phyloP scores from a whole-genome alignment of 768 basidiomycete species.

The Suillus ampliporus region DNA sequence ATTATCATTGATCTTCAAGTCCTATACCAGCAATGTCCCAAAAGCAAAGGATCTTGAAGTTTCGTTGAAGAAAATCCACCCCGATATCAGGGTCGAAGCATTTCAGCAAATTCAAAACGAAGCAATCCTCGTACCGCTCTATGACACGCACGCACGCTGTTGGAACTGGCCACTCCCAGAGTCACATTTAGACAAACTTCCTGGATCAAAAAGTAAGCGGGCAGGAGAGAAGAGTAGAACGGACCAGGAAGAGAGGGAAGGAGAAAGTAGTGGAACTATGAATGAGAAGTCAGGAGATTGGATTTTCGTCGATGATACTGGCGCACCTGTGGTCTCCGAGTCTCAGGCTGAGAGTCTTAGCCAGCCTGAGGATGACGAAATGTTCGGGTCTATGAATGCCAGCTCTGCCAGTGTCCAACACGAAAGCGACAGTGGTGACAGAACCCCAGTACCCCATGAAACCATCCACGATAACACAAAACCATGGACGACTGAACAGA shows the following conservation, averaged over 20 bases:
- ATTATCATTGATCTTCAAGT: no score
- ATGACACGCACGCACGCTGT: not conserved
- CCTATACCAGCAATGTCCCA: no score
- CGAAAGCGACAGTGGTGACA: no score
- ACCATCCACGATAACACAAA: no score
- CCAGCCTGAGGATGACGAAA: no score
- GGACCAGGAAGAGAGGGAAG: not conserved
- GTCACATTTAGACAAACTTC: no score
- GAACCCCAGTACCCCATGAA: no score
- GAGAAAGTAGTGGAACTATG: not conserved
- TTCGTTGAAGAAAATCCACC: not conserved
- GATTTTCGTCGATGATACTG: not conserved
- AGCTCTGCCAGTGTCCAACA: no score
- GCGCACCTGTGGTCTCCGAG: not conserved
- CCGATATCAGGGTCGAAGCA: not conserved
- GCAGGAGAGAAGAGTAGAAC: no score
- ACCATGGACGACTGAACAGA: not conserved
- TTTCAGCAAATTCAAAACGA: not conserved
- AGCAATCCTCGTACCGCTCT: not conserved
- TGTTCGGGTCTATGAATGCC: no score
- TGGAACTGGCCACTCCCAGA: not conserved
- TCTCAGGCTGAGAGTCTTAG: no score
- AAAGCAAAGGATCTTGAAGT: no score
- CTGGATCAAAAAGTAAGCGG: not conserved
- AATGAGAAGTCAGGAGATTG: not conserved